Evolutionary conservation across 495 filamentous ascomycete genomes (phyloP), one percentile per base, ranked within the genome.

Genomic region (Niebla homalea): DNA sequence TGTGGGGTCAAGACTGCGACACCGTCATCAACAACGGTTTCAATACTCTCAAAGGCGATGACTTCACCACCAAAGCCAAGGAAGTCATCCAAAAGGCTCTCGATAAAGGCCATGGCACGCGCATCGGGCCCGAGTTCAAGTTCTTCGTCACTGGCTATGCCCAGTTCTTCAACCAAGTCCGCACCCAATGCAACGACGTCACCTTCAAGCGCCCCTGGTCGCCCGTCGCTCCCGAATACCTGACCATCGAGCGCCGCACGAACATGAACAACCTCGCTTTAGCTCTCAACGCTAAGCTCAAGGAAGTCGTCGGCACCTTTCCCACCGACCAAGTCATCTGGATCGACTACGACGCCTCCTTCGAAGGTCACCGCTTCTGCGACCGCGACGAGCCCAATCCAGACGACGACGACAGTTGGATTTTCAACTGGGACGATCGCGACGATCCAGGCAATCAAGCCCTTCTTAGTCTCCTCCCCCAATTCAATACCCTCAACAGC

Each of bases 361-460:
- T 57, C 39, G 46, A 50, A 14, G 43, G 51, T n/a, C 55, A 57
- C 46, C 51, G 51, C 37, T 57, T 57, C 52, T 57, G 55, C 46
- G 55, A 57, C 41, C 52, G 45, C 19, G 39, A 49, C 23, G 55
- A 57, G 25, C 54, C 54, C 18, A 50, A 37, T 22, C 52, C 55
- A 1, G 40, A 54, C 18, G 41, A 54, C 25, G 36, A 36, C 29
- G 35, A 39, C 21, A 57, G 45, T n/a, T 57, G 52, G 52, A 50
- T 57, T 29, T 55, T 57, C 44, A 52, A 18, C 43, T 52, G 25
- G n/a, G 18, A 46, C 35, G 26, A 51, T 14, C 19, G 20, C 18
- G 25, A 49, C 36, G 46, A 49, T 16, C 20, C 36, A 12, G 46
- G 29, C 20, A 40, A n/a, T 5, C 11, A 29, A 38, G 29, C 20